A percentile compares a stretch with the other conserved stretches of the same genome.
Conservation (phyloP, 169 alveolate species). For the Plasmodium relictum region DNA sequence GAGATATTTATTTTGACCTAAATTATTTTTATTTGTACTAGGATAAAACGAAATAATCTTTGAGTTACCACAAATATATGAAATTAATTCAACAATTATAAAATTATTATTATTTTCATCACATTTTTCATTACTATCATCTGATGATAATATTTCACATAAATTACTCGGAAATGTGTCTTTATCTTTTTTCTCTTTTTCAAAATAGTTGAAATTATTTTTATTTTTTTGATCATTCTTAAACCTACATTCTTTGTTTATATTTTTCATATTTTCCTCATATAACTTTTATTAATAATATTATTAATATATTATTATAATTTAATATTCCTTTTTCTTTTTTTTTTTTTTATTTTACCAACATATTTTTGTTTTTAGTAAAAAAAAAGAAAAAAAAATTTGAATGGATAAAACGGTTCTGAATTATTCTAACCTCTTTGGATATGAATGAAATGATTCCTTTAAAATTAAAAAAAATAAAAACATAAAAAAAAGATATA, state of each 20-base stretch:
- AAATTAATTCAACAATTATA: slow-evolving; percentile 72
- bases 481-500: too few species aligned
- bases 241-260: not conserved
- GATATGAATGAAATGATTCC: too few species aligned
- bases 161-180: not conserved
- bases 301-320: too few species aligned
- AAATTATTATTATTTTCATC: slow-evolving; percentile 28
- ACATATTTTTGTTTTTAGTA: too few species aligned
- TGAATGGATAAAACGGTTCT: too few species aligned
- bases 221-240: slow-evolving; percentile 6
- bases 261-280: slow-evolving; percentile 5
- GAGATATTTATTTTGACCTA: slow-evolving; percentile 60
- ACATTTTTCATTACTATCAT: slow-evolving; percentile 29
- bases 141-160: slow-evolving; percentile 72
- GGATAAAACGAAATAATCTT: slow-evolving; percentile 62
- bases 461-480: too few species aligned
- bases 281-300: not conserved
- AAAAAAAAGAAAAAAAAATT: too few species aligned
- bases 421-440: too few species aligned
- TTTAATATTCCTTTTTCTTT: not conserved
- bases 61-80: slow-evolving; percentile 67
- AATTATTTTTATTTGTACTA: slow-evolving; percentile 39
- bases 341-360: not conserved
- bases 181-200: not conserved
- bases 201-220: not conserved